Evolutionary conservation across 768 basidiomycete species (phyloP).

Genomic region (Tricholoma bakamatsutake): DNA sequence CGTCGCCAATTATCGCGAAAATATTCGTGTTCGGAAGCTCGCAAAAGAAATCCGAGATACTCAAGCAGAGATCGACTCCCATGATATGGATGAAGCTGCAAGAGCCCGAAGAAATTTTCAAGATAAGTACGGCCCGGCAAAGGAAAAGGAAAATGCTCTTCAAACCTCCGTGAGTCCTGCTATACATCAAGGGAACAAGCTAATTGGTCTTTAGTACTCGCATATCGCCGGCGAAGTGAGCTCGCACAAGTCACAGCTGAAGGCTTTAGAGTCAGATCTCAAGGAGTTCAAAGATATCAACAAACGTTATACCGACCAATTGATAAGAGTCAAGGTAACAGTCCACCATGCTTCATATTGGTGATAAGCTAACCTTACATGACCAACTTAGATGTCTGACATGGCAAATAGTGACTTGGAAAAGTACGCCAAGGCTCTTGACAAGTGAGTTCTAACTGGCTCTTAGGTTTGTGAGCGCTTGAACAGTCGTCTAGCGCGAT

Average conservation of each 20-base stretch:
- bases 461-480: neutral
- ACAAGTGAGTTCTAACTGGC: constrained; percentile 63
- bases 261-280: constrained; percentile 62
- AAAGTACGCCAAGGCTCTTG: constrained; percentile 95
- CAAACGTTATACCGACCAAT: constrained; percentile 82
- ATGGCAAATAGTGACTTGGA: constrained; percentile 97
- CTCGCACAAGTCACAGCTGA: constrained; percentile 61
- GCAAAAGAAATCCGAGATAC: constrained; percentile 59
- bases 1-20: constrained; percentile 72
- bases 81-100: constrained; percentile 83
- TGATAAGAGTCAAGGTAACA: constrained; percentile 88
- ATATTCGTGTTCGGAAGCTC: constrained; percentile 70
- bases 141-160: constrained; percentile 66
- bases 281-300: constrained; percentile 85
- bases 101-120: constrained; percentile 83
- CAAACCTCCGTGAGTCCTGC: constrained; percentile 52
- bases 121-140: constrained; percentile 65
- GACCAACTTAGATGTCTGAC: constrained; percentile 72
- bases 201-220: constrained; percentile 50
- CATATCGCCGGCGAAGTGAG: constrained; percentile 79
- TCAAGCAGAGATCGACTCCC: constrained; percentile 63
- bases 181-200: neutral
- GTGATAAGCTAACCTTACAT: neutral
- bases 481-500: constrained; percentile 65
- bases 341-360: constrained; percentile 5